Conservation (phyloP, 371 early-diverging fungal species). For the Coemansia linderi region DNA sequence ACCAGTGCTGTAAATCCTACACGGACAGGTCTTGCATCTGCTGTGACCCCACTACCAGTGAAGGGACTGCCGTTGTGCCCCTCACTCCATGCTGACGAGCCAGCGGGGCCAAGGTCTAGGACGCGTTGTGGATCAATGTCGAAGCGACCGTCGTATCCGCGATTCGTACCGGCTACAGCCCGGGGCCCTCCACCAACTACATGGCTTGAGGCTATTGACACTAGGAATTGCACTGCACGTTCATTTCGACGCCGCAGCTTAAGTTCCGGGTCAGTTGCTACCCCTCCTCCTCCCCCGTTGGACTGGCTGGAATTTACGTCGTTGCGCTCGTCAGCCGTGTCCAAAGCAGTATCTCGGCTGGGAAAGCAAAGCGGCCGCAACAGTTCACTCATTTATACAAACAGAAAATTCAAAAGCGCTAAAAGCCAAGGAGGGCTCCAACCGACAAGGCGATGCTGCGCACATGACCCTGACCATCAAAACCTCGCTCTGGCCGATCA, state of each 20-base stretch:
- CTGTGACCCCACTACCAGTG: not conserved
- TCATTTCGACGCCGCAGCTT: constrained; percentile 23
- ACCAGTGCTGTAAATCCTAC: not conserved
- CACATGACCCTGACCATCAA: not conserved
- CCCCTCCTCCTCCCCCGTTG: not conserved
- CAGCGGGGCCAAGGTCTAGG: constrained; percentile 1
- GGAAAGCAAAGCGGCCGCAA: not conserved
- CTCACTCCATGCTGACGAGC: constrained; percentile 3
- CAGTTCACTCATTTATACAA: not conserved
- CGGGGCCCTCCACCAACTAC: constrained; percentile 6
- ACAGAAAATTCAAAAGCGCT: not conserved
- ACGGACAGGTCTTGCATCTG: not conserved
- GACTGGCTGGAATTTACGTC: not conserved
- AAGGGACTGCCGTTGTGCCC: constrained; percentile 6
- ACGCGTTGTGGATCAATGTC: constrained; percentile 23
- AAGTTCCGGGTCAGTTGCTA: not conserved
- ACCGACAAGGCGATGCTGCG: not conserved
- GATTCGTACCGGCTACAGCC: not conserved
- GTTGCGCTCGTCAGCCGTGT: not conserved
- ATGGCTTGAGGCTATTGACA: constrained; percentile 40
- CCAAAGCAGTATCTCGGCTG: not conserved
- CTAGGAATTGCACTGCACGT: constrained; percentile 30
- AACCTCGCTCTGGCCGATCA: no score
- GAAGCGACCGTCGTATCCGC: constrained; percentile 1
- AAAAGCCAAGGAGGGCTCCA: not conserved